Percentiles rank a stretch among this genome's conserved stretches.
Evolutionary conservation across 208 protist genomes (phyloP).

Genomic region (Wallacemonas sp.): DNA sequence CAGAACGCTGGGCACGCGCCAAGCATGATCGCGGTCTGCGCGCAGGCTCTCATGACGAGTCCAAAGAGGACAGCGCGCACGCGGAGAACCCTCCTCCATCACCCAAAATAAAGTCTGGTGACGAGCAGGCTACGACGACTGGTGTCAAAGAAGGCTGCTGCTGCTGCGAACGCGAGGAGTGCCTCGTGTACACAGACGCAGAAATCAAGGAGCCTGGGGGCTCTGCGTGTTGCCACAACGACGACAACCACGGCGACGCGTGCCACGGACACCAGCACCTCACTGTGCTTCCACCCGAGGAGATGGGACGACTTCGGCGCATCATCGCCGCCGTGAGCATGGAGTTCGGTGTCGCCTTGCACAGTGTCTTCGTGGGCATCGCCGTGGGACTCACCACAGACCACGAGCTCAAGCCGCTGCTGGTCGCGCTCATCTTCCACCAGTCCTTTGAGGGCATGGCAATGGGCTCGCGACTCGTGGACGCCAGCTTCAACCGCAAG

Average conservation of each 20-base stretch:
- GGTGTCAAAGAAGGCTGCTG: too few relatives aligned
- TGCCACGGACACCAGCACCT: neutral
- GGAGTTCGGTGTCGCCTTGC: slow-evolving; percentile 40
- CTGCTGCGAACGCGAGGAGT: too few relatives aligned
- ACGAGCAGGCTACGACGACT: too few relatives aligned
- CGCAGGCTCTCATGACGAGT: too few relatives aligned
- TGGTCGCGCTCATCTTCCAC: slow-evolving; percentile 43
- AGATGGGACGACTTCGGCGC: neutral
- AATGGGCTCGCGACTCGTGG: slow-evolving; percentile 35
- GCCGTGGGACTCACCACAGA: slow-evolving; percentile 30
- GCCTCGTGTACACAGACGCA: too few relatives aligned
- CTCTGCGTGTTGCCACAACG: too few relatives aligned
- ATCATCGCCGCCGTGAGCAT: slow-evolving; percentile 26
- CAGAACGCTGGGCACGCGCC: slow-evolving; percentile 19
- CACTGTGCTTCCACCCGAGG: neutral
- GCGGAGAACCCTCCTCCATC: too few relatives aligned
- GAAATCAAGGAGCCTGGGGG: too few relatives aligned
- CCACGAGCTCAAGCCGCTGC: slow-evolving; percentile 21
- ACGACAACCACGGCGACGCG: too few relatives aligned
- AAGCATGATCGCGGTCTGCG: too few relatives aligned
- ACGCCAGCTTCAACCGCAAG: slow-evolving; percentile 20
- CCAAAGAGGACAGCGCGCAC: too few relatives aligned
- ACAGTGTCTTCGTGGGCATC: slow-evolving; percentile 51
- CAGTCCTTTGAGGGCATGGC: slow-evolving; percentile 52
- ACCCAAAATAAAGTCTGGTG: too few relatives aligned